phyloP scores from a whole-genome alignment of 2,329 filamentous ascomycete species.

The Aspergillus tanneri region DNA sequence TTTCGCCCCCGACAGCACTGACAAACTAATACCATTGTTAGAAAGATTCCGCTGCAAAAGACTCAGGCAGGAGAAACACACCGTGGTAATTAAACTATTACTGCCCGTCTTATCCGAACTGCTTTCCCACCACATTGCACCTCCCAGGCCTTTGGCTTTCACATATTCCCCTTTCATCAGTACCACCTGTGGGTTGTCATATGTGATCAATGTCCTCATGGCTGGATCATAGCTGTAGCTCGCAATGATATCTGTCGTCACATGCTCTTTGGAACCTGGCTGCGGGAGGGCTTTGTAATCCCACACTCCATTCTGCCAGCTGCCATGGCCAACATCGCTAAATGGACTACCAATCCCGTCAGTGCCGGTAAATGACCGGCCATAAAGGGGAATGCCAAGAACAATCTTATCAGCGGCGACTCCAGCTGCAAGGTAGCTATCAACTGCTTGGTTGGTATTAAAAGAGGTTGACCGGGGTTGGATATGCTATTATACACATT shows the following conservation, averaged over 20 bases:
- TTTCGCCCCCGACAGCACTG: too few species aligned
- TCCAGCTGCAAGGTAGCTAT: neutral
- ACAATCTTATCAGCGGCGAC: neutral
- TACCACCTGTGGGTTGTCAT: conserved; percentile 69
- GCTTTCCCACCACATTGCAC: conserved; percentile 97
- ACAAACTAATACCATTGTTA: too few species aligned
- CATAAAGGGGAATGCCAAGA: conserved; percentile 1
- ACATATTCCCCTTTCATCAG: conserved; percentile 71
- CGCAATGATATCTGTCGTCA: conserved; percentile 62
- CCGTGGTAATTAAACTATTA: conserved; percentile 65
- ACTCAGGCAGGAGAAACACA: too few species aligned
- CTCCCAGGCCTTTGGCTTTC: conserved; percentile 65
- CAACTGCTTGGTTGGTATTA: neutral
- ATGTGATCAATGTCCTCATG: conserved; percentile 66
- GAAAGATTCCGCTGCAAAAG: too few species aligned
- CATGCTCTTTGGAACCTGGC: conserved; percentile 59
- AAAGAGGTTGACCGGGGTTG: conserved; percentile 46
- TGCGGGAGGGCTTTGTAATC: conserved; percentile 57
- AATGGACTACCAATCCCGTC: neutral
- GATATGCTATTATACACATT: conserved; percentile 65
- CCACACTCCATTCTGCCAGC: neutral
- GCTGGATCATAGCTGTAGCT: conserved; percentile 69
- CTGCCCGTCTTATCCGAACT: conserved; percentile 66
- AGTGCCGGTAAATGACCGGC: neutral
- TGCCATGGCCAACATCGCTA: neutral